Evolutionary conservation across 1,139 yeast species (phyloP).

Genomic region (Zygosaccharomyces pseudobailii): DNA sequence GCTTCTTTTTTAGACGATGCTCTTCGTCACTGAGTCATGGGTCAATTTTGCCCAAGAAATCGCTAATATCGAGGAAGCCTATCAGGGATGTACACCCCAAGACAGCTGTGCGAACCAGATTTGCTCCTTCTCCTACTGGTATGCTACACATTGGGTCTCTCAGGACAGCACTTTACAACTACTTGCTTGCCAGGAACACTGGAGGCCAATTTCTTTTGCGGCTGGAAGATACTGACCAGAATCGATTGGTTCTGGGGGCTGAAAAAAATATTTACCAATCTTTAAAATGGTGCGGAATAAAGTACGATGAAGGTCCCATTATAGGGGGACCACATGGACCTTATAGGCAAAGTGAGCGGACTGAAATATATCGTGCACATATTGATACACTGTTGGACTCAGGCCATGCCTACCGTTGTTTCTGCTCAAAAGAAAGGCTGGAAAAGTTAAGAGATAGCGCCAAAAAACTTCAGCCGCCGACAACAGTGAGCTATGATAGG

Average conservation of each 20-base stretch:
- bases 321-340: constrained; percentile 59
- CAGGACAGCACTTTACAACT: constrained; percentile 89
- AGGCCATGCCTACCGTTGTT: constrained; percentile 81
- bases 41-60: constrained; percentile 11
- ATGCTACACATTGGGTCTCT: constrained; percentile 85
- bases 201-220: constrained; percentile 78
- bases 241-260: constrained; percentile 72
- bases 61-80: constrained; percentile 23
- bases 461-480: constrained; percentile 70
- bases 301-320: constrained; percentile 77
- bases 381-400: constrained; percentile 51
- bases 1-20: not conserved
- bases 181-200: constrained; percentile 70
- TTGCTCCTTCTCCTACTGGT: constrained; percentile 99
- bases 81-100: constrained; percentile 40
- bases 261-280: constrained; percentile 75
- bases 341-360: constrained; percentile 78
- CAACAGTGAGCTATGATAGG: constrained; percentile 88
- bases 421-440: constrained; percentile 78
- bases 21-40: not conserved
- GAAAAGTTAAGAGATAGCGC: constrained; percentile 67
- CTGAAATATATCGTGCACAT: constrained; percentile 56
- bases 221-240: constrained; percentile 88
- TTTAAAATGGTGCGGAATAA: constrained; percentile 69
- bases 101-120: constrained; percentile 76